Base-by-base conservation (phyloP, 768 basidiomycete species). In the Auricularia sp. region DNA sequence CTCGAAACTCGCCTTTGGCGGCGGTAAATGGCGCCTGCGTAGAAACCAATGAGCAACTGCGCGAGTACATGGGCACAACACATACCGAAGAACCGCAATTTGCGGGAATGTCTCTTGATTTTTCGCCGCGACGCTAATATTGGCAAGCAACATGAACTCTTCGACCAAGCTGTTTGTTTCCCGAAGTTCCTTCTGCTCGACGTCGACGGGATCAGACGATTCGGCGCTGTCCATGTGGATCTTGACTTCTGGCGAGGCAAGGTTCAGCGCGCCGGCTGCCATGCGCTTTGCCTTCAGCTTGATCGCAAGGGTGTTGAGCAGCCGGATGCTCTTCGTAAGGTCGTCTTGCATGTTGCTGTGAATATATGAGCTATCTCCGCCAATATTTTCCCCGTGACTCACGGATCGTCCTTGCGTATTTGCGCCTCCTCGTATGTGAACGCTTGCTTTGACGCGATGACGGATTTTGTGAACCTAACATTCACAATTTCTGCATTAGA, bases 391-490 rank as follows among this genome's bases (percentile, higher is more conserved):
- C 14, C 5, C n/a, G 14, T 4, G 18, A 77, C 91, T 68, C 68
- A 93, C 93, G 82, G 81, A 75, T 98, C 90, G 70, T 98, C 97
- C 71, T 95, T 95, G 51, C 94, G 84, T 34, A 88, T 80, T 72
- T 99, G 97, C 3, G 97, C 97, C 66, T 94, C 93, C 71, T 93
- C 92, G 69, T 99, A 99, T 21, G 95, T 97, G 76, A 98, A 98
- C 0, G 96, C 93, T 61, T 87, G 88, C 72, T 98, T 99, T 3
- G 92, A 94, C 8, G 92, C 88, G 66, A 99, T 99, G 7, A 99
- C 95, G 0, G 94, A 97, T 74, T 98, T 99, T 3, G 87, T 90
- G 71, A 96, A 98, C 60, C 91, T 81, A 47, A 93, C 89, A 67
- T 90, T 87, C 62, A 94, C 87, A 36, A 98, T 96, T 54, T 96